Percentiles rank a stretch among this genome's conserved stretches.
Conservation (phyloP, 2,329 filamentous ascomycete genomes). For the Trichoderma guizhouense region DNA sequence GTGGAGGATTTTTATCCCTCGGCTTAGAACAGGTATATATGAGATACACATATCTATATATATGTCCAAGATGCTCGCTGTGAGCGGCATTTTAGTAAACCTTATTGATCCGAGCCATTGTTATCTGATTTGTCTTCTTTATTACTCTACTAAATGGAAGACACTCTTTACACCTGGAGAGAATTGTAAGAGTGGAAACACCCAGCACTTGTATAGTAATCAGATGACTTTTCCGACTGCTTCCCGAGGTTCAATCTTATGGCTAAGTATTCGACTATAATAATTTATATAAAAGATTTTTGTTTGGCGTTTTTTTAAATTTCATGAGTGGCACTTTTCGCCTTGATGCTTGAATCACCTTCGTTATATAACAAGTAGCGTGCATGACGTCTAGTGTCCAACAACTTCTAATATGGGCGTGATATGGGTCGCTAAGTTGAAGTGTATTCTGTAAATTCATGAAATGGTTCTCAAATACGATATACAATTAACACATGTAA, state of each 20-base stretch:
- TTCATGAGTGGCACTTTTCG: not conserved
- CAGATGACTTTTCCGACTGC: not conserved
- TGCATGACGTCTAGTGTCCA: too few species aligned
- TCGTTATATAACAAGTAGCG: too few species aligned
- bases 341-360: too few species aligned
- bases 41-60: not conserved
- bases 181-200: not conserved
- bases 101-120: not conserved
- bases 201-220: not conserved
- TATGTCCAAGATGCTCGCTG: not conserved
- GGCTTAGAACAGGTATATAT: not conserved
- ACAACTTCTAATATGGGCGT: too few species aligned
- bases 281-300: not conserved
- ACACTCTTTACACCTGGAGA: not conserved
- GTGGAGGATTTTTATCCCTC: not conserved
- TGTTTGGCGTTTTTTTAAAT: not conserved
- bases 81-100: not conserved
- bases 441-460: not conserved
- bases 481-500: not conserved
- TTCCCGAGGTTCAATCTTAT: not conserved
- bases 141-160: not conserved
- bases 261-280: too few species aligned
- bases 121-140: not conserved
- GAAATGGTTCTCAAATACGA: rapidly evolving
- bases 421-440: not conserved